These are phyloP conservation scores for Yamadazyma kitorensis DNA, from an alignment of 805 yeast species.

Conservation along the genomic window DNA sequence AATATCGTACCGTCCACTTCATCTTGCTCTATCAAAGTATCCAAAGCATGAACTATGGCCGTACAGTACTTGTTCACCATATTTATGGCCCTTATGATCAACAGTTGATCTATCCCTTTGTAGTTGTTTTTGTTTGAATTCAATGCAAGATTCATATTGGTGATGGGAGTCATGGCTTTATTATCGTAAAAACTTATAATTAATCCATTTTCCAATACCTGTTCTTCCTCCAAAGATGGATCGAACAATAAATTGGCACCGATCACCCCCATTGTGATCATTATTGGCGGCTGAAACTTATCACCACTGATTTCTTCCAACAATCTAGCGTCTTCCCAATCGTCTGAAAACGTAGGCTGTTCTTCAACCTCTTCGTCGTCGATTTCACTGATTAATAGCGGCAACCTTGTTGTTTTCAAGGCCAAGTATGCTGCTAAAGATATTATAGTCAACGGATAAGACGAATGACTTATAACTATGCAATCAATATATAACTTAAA, in stretches of 20 bases:
- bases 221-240: conserved; percentile 87
- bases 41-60: conserved; percentile 58
- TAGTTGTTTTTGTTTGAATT: conserved; percentile 43
- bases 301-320: conserved; percentile 29
- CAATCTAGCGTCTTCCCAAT: conserved; percentile 61
- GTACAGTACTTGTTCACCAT: conserved; percentile 62
- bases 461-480: conserved; percentile 68
- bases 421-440: conserved; percentile 84
- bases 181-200: conserved; percentile 69
- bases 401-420: conserved; percentile 71
- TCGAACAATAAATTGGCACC: conserved; percentile 72
- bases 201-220: conserved; percentile 81
- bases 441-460: conserved; percentile 77
- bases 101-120: conserved; percentile 52
- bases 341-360: conserved; percentile 88
- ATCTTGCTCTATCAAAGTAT: conserved; percentile 42
- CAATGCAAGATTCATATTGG: conserved; percentile 61
- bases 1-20: conserved; percentile 32
- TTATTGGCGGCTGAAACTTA: conserved; percentile 64
- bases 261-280: conserved; percentile 72
- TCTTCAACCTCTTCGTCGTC: conserved; percentile 78
- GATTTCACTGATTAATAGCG: conserved; percentile 65
- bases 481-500: conserved; percentile 79
- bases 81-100: conserved; percentile 52
- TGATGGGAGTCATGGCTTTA: conserved; percentile 69